Base-by-base conservation (phyloP, 768 basidiomycete species). In the Kwoniella europaea region DNA sequence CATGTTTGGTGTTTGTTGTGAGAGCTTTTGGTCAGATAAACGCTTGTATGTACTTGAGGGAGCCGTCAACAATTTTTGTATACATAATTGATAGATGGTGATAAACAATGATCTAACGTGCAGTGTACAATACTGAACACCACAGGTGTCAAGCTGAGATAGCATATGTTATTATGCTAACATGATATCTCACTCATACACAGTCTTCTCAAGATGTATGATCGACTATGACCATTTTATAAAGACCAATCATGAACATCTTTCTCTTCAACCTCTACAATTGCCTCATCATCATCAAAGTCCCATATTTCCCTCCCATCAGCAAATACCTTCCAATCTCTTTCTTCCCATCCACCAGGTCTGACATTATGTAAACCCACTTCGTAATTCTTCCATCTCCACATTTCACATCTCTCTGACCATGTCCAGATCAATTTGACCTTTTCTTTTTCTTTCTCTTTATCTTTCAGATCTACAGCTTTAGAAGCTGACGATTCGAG, bases 301-400 rank as follows among this genome's bases (percentile, higher is more conserved):
- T 77, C 74, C 41, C 68, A 73, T 27, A 75, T 73, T 5, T 74
- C 76, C 44, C 74, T 63, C 59, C 68, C 77, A 69, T 80, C 79
- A 15, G 79, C 77, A 68, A 80, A 80, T 9, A 76, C 73, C 65
- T 71, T 76, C 79, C 79, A 80, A 57, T 80, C 79, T 68, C 79
- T 64, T 67, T 80, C 79, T 59, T 80, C 79, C 79, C 79, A 80
- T 22, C 77, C 73, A 54, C 79, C 79, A 1, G 68, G 71, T 15
- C 42, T 70, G 5, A 50, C 46, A 50, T 50, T 50, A 50, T 50
- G 69, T 43, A 77, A 52, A 24, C 77, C 76, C 10, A 68, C 72
- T 35, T 76, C 77, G 42, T 68, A 80, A 52, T 78, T 78, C 56
- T 58, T 73, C 79, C 79, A 80, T 35, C 79, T 65, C 79, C 79